These are phyloP conservation scores for Podaxis carcinomalis DNA, from an alignment of 768 basidiomycete species.

Conservation along the genomic window DNA sequence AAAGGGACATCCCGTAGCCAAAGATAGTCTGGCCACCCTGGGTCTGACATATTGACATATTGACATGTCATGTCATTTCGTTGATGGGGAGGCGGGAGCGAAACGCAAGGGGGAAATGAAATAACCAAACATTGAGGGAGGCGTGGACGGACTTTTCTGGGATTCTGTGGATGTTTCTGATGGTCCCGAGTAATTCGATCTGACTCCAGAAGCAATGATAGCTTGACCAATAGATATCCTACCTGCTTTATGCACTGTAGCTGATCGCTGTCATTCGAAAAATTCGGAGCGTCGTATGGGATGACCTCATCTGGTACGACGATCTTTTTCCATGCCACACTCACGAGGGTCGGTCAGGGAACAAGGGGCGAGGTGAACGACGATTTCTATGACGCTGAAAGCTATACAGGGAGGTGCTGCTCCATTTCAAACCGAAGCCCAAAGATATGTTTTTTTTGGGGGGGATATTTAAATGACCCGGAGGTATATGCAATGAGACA, in stretches of 20 bases:
- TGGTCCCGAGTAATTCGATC: slow-evolving; percentile 6
- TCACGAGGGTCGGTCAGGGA: not conserved
- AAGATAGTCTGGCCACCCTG: slow-evolving; percentile 1
- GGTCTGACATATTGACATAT: slow-evolving; percentile 2
- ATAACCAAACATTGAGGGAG: not conserved
- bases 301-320: not conserved
- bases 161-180: not conserved
- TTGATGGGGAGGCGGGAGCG: slow-evolving; percentile 1
- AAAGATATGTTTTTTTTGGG: not conserved
- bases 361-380: not conserved
- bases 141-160: not conserved
- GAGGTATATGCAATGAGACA: not conserved
- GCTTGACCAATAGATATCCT: not conserved
- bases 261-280: not conserved
- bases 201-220: not conserved
- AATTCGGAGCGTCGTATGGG: not conserved
- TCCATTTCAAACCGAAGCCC: slow-evolving; percentile 4
- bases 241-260: not conserved
- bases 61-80: slow-evolving; percentile 7
- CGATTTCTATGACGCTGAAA: not conserved
- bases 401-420: not conserved
- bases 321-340: not conserved
- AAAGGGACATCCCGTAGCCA: not conserved
- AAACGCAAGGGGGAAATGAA: not conserved
- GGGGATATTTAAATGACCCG: not conserved